Evolutionary conservation across 306 rosid species (phyloP).

Genomic region (Medicago truncatula): DNA sequence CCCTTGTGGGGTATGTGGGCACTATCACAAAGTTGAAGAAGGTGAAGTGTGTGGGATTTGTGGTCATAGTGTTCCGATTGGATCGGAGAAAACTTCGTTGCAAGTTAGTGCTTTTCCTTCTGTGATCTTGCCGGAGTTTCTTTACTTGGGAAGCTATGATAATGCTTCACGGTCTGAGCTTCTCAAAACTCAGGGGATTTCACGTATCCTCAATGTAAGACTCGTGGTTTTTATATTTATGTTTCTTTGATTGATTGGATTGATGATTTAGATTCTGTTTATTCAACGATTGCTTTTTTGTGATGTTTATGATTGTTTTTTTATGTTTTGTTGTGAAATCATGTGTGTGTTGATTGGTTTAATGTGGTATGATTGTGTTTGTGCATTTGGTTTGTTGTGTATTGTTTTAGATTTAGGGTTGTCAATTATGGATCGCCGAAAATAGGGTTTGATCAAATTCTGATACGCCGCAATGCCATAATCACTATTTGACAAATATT

Average conservation of each 20-base stretch:
- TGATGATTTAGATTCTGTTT: slow-evolving; percentile 21
- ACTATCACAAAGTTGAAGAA: slow-evolving; percentile 96
- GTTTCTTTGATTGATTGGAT: neutral
- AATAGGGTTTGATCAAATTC: too few species aligned
- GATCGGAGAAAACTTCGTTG: slow-evolving; percentile 71
- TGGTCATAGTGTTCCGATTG: slow-evolving; percentile 84
- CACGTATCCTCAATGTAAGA: slow-evolving; percentile 91
- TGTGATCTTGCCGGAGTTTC: slow-evolving; percentile 86
- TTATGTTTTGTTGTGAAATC: too few species aligned
- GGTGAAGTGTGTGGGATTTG: slow-evolving; percentile 98
- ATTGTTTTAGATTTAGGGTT: too few species aligned
- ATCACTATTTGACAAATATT: too few species aligned
- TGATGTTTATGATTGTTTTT: slow-evolving; percentile 11
- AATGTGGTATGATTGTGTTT: too few species aligned
- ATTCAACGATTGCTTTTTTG: slow-evolving; percentile 3
- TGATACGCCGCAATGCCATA: too few species aligned
- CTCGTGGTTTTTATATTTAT: neutral
- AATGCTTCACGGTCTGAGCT: slow-evolving; percentile 98
- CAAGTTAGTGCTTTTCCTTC: slow-evolving; percentile 94
- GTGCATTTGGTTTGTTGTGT: too few species aligned
- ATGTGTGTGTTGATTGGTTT: too few species aligned
- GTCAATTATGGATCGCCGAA: too few species aligned
- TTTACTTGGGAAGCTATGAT: slow-evolving; percentile 92
- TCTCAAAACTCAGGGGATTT: slow-evolving; percentile 93
- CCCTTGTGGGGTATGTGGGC: slow-evolving; percentile 98